Evolutionary conservation across 1,139 yeast genomes (phyloP), one percentile per base, ranked within the genome.

Genomic region (Geotrichum citri-aurantii): DNA sequence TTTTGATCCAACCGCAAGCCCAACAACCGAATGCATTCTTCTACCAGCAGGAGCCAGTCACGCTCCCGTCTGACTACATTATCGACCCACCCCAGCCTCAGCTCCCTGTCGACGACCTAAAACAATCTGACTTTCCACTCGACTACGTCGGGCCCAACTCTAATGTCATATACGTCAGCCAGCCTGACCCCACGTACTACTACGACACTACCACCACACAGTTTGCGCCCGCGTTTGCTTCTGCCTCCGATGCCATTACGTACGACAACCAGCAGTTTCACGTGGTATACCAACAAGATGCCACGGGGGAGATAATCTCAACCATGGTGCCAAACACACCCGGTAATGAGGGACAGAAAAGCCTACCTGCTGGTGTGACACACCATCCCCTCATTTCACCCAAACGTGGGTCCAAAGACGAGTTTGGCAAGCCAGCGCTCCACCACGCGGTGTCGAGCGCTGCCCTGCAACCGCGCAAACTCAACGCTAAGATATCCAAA

Each of bases 221-320:
- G 29, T 48, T 24, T 11, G 33, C 51, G 19, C 44, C 44, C 7
- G 44, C 44, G 44, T 37, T 37, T 37, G 44, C 44, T 37, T 17
- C 42, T 1, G 26, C 42, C 11, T 27, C 29, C 4, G 57, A 44
- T 11, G 44, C 42, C n/a, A 50, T 58, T 12, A 50, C 60, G 17
- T 52, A 58, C 26, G 57, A 54, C 27, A 48, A 54, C n/a, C 48
- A 53, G 7, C 50, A 58, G 48, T 51, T 54, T 27, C 54, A 55
- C 21, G 58, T 58, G n/a, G 56, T 58, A 29, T 58, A 59, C 14
- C 54, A 52, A 17, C 57, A 59, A 33, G 52, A 52, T 37, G 57
- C 44, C n/a, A 24, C 51, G 27, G 59, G 59, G 1, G 26, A 40
- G 1, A 49, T 27, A 23, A 26, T 44, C 11, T 48, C 61, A 17